Evolutionary conservation across 2,329 filamentous ascomycete species (phyloP).

Genomic region (Fusarium buharicum): DNA sequence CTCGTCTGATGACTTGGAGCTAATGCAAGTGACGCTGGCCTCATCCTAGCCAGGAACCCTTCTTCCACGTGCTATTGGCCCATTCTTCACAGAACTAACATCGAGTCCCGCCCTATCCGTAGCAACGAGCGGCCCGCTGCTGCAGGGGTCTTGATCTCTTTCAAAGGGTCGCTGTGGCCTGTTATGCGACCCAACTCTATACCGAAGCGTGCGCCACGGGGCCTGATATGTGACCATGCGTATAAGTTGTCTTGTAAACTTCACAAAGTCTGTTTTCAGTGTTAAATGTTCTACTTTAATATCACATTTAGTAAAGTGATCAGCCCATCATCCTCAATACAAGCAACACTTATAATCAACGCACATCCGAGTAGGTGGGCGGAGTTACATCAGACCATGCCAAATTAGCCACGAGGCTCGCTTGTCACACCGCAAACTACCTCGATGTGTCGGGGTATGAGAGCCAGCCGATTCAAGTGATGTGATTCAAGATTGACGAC

Average conservation of each 20-base stretch:
- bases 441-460: constrained; percentile 3
- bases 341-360: neutral
- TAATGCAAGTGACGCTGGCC: constrained; percentile 45
- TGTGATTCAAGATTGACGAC: constrained; percentile 20
- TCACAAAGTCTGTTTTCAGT: neutral
- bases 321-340: neutral
- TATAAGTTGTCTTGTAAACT: constrained; percentile 14
- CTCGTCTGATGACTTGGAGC: constrained; percentile 38
- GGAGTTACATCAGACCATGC: constrained; percentile 41
- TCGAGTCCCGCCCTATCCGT: constrained; percentile 32
- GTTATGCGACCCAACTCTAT: constrained; percentile 39
- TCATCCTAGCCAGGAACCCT: constrained; percentile 41
- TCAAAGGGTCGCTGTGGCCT: constrained; percentile 35
- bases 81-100: constrained; percentile 33
- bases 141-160: constrained; percentile 38
- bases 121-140: constrained; percentile 43
- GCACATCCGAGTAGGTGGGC: constrained; percentile 10
- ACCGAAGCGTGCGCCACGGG: constrained; percentile 22
- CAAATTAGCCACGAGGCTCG: constrained; percentile 32
- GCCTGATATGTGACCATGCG: constrained; percentile 16
- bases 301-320: neutral
- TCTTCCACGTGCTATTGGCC: constrained; percentile 36
- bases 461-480: constrained; percentile 9
- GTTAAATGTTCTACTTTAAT: neutral
- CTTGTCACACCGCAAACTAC: constrained; percentile 41